phyloP scores from a whole-genome alignment of 768 basidiomycete species.

The Mycena maculata region DNA sequence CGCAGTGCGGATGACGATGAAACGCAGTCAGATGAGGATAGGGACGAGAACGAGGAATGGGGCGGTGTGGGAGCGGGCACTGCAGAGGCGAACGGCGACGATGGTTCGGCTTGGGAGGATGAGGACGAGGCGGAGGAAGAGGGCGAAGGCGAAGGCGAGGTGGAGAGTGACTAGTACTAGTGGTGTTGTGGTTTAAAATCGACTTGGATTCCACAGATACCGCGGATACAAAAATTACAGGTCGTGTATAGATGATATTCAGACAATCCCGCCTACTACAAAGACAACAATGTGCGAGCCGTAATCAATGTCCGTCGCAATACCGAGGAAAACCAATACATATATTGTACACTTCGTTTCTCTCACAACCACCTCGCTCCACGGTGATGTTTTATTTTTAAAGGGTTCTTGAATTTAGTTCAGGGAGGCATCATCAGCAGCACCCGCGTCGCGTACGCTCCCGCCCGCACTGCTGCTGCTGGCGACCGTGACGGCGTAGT shows the following conservation, averaged over 20 bases:
- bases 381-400: no score
- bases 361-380: neutral
- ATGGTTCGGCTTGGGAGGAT: slow-evolving; percentile 43
- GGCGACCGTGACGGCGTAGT: slow-evolving; percentile 29
- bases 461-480: slow-evolving; percentile 32
- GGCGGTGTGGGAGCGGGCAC: slow-evolving; percentile 33
- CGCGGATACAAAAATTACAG: neutral
- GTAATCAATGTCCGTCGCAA: no score
- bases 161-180: slow-evolving; percentile 38
- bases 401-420: no score
- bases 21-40: slow-evolving; percentile 41
- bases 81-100: slow-evolving; percentile 36
- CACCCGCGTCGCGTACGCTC: slow-evolving; percentile 21
- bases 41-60: slow-evolving; percentile 38
- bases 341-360: slow-evolving; percentile 11
- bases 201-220: neutral
- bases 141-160: slow-evolving; percentile 44
- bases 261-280: neutral
- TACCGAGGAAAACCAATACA: slow-evolving; percentile 15
- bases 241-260: neutral
- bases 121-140: slow-evolving; percentile 44
- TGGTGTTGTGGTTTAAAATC: neutral
- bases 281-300: neutral
- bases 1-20: slow-evolving; percentile 48
- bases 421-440: no score